Evolutionary conservation across 2,329 filamentous ascomycete genomes (phyloP).

Genomic region (Botrytis sinoallii): DNA sequence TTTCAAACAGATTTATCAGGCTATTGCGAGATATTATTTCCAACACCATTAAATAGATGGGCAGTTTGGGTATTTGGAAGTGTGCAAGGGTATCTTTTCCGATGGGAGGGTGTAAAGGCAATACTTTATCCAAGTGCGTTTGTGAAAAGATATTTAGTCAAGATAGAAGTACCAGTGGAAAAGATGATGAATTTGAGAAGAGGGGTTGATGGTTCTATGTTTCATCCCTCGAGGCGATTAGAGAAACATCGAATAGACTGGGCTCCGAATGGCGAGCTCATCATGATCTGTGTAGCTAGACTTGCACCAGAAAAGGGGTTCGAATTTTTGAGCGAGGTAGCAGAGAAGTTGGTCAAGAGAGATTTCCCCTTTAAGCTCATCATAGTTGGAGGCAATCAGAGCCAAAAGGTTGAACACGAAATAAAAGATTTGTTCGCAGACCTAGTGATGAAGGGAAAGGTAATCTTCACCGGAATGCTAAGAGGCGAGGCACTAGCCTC

Average conservation of each 20-base stretch:
- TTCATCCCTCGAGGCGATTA: conserved; percentile 53
- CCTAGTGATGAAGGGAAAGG: conserved; percentile 48
- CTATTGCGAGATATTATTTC: conserved; percentile 68
- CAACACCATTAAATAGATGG: conserved; percentile 56
- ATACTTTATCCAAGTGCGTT: conserved; percentile 68
- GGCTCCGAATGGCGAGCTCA: conserved; percentile 59
- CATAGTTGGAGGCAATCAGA: conserved; percentile 67
- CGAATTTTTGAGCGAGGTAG: conserved; percentile 59
- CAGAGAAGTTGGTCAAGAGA: conserved; percentile 51
- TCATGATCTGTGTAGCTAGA: conserved; percentile 64
- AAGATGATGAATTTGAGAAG: conserved; percentile 61
- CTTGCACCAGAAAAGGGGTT: conserved; percentile 70
- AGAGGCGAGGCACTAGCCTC: conserved; percentile 58
- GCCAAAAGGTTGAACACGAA: conserved; percentile 58
- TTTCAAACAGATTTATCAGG: conserved; percentile 70
- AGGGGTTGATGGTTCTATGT: conserved; percentile 62
- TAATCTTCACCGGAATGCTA: conserved; percentile 65
- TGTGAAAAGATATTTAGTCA: conserved; percentile 58
- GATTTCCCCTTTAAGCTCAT: conserved; percentile 61
- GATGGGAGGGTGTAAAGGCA: conserved; percentile 57
- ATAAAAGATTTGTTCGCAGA: conserved; percentile 58
- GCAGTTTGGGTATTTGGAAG: conserved; percentile 60
- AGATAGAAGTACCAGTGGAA: conserved; percentile 51
- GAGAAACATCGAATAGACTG: conserved; percentile 51
- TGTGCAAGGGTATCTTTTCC: conserved; percentile 66